Evolutionary conservation across 148 eudicot species (phyloP), one percentile per base, ranked within the genome.

Genomic region (Amaranthus cruentus): DNA sequence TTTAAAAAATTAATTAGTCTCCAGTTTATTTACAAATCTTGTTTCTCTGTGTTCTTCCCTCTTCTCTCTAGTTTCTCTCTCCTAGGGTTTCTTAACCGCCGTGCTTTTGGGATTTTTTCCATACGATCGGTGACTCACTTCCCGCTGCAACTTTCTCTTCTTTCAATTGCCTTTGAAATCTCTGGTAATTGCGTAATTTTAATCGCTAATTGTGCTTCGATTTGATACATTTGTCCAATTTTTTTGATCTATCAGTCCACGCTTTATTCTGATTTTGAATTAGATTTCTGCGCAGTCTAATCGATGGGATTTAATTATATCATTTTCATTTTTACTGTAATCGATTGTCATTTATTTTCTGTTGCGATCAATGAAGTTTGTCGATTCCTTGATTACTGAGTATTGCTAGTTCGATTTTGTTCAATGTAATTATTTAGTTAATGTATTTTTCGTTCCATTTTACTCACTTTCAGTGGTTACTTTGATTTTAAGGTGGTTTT

Each of bases 1-100:
- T 28, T 28, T 28, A 28, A 28, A 28, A 28, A 28, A 28, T 28
- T 28, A 28, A 28, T 66, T 76, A 62, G 67, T 69, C 53, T 57
- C 61, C 68, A 4, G 14, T 15, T 43, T 61, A 49, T 73, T 73
- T 69, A 55, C 76, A 76, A 38, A 28, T 62, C 68, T 61, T 77
- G 68, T 66, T 67, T 75, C 75, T 9, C 72, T 42, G 42, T 76
- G 52, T 64, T 70, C 72, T 28, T 28, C 74, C 78, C 77, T 76
- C 78, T 76, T 69, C 11, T 62, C 50, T 64, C 77, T 81, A 28
- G 38, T 28, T 28, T 28, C 85, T 81, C 89, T 79, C 88, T 81
- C 76, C 79, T 85, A 87, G 91, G 91, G 86, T 87, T 87, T 81
- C 84, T 46, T 70, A 75, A 78, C 78, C 88, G 88, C 88, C 85